These are phyloP conservation scores for Aspergillus incahuasiensis DNA, from an alignment of 495 filamentous ascomycete genomes.

Conservation along the genomic window DNA sequence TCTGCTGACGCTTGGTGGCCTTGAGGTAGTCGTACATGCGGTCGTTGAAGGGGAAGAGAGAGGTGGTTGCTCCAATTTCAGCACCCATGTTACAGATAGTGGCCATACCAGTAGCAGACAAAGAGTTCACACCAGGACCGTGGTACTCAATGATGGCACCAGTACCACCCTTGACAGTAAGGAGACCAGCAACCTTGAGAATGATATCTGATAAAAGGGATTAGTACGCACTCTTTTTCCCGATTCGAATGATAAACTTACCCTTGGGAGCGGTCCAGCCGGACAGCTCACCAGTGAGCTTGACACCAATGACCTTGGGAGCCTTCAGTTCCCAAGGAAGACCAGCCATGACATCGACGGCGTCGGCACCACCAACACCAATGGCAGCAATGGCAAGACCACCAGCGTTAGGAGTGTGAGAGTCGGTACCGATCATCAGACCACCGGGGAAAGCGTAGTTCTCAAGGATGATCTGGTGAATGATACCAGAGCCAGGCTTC, in stretches of 20 bases:
- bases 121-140: constrained; percentile 79
- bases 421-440: constrained; percentile 97
- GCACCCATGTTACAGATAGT: constrained; percentile 91
- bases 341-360: constrained; percentile 93
- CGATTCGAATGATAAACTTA: constrained; percentile 36
- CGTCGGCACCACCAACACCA: constrained; percentile 96
- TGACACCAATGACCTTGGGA: constrained; percentile 81
- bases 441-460: constrained; percentile 99
- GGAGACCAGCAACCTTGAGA: constrained; percentile 76
- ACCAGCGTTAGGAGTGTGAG: constrained; percentile 97
- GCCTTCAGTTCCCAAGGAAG: constrained; percentile 97
- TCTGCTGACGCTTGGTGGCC: constrained; percentile 66
- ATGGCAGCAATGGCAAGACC: constrained; percentile 95
- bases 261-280: constrained; percentile 88
- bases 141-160: constrained; percentile 93
- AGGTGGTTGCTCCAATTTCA: constrained; percentile 95
- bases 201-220: constrained; percentile 61
- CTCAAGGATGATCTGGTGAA: constrained; percentile 97
- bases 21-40: constrained; percentile 72
- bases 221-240: not conserved
- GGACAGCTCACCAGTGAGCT: constrained; percentile 73
- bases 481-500: constrained; percentile 97
- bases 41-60: constrained; percentile 79
- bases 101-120: constrained; percentile 90
- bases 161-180: constrained; percentile 93